Base-by-base conservation (phyloP, 352 stramenopile species). In the Pythium dissimile region DNA sequence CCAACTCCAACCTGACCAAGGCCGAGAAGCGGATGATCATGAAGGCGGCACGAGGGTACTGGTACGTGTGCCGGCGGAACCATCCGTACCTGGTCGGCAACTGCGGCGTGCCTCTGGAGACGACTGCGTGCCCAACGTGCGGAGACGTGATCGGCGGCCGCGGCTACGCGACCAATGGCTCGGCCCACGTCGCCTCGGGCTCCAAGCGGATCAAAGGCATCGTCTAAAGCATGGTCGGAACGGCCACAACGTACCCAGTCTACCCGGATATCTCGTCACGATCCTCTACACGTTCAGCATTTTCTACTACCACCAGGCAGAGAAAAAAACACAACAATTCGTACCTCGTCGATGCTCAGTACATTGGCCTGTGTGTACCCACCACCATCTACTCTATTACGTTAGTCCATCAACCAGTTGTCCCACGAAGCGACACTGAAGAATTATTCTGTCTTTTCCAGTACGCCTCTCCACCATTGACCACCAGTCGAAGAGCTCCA, bases 81-180 rank as follows among this genome's bases (percentile, higher is more conserved):
- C 67, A 75, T 45, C 67, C 67, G 28, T 75, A 75, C 38, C 52
- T 75, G 11, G 64, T 75, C 23, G 68, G 54, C 26, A 63, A 57
- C 28, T 75, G 67, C 32, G 67, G 67, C 16, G 55, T 64, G 18
- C 67, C 67, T 12, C 7, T 70, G 20, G 48, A 66, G 39, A 31
- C 59, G 23, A 23, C 58, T 1, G 15, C 13, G 7, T 74, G 66
- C 41, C 66, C 66, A 8, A 54, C 42, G 1, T 74, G 66, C 46
- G 62, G 66, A 1, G 35, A 55, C n/a, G 6, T 26, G 16, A 74
- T 74, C 38, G 66, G 66, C 21, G 66, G 62, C 21, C 46, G 52
- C 46, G 48, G 64, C 16, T 43, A 69, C 59, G 57, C 50, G 12
- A 39, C 41, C 31, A 16, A 23, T 24, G 44, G 7, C 31, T 16